Evolutionary conservation across 768 basidiomycete genomes (phyloP).

Genomic region (Suillus ampliporus): DNA sequence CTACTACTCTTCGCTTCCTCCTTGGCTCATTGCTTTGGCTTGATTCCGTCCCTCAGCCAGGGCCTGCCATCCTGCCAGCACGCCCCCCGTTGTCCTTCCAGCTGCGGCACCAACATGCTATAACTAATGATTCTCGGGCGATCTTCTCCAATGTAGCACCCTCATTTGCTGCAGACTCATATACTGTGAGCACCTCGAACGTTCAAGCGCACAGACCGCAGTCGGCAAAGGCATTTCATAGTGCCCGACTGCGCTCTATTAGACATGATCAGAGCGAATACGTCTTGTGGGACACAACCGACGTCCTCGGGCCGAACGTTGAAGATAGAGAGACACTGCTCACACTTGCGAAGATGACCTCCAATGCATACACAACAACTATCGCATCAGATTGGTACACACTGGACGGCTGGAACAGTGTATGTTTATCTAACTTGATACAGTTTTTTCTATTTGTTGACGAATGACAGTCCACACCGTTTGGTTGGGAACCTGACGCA

Average conservation of each 20-base stretch:
- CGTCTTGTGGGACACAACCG: constrained; percentile 67
- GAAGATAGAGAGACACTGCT: constrained; percentile 73
- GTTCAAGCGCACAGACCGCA: constrained; percentile 53
- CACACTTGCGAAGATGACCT: constrained; percentile 87
- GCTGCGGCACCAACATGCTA: constrained; percentile 68
- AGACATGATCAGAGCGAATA: constrained; percentile 43
- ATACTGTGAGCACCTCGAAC: constrained; percentile 46
- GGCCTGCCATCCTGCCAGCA: constrained; percentile 25
- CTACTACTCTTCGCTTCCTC: constrained; percentile 47
- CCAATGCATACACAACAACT: constrained; percentile 73
- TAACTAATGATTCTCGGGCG: constrained; percentile 57
- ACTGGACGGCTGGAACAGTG: constrained; percentile 67
- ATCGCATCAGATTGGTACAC: constrained; percentile 73
- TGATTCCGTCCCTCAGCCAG: constrained; percentile 19
- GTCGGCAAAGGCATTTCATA: constrained; percentile 42
- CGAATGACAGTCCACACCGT: constrained; percentile 59
- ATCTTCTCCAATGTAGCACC: constrained; percentile 57
- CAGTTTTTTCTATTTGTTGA: not conserved
- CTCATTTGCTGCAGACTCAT: constrained; percentile 30
- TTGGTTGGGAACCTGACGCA: constrained; percentile 90
- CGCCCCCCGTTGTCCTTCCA: constrained; percentile 57
- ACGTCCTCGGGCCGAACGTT: constrained; percentile 74
- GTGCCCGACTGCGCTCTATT: constrained; percentile 45
- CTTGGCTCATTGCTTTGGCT: constrained; percentile 49
- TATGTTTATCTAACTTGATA: constrained; percentile 33